Conservation (phyloP, 1,284 basidiomycete genomes). For the Pseudomicrostroma phylloplanum region DNA sequence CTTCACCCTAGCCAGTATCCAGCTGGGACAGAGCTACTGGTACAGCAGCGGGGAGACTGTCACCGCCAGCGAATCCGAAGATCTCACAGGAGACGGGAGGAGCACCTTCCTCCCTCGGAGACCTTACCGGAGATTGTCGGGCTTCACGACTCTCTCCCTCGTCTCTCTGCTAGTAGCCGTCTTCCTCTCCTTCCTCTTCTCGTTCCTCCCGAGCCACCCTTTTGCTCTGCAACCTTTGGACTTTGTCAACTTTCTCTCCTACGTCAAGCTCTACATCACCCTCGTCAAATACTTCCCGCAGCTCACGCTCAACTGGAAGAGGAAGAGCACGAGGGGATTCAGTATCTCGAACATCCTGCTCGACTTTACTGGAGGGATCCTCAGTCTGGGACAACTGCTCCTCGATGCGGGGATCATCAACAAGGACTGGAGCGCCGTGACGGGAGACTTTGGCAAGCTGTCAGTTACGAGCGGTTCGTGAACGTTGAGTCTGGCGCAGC, state of each 20-base stretch:
- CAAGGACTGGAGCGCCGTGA: conserved; percentile 38
- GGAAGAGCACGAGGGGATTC: conserved; percentile 51
- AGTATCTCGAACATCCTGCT: conserved; percentile 52
- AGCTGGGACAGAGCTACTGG: conserved; percentile 5
- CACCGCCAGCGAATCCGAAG: neutral
- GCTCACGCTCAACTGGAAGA: conserved; percentile 46
- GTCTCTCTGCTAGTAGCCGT: neutral
- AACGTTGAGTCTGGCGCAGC: neutral
- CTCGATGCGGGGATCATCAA: conserved; percentile 40
- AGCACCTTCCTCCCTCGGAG: neutral
- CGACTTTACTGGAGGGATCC: conserved; percentile 49
- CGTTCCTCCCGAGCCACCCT: neutral
- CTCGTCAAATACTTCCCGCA: conserved; percentile 50
- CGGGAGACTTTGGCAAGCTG: conserved; percentile 48
- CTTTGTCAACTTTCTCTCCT: conserved; percentile 36
- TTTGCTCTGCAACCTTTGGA: conserved; percentile 14
- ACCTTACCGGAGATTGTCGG: neutral
- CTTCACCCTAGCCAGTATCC: conserved; percentile 17
- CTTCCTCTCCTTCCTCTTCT: neutral
- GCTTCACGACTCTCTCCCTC: neutral
- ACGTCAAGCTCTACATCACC: conserved; percentile 51
- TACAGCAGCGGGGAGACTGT: neutral
- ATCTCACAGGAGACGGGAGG: neutral
- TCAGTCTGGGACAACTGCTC: conserved; percentile 42
- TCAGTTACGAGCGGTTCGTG: conserved; percentile 16